A percentile compares a stretch with the other conserved stretches of the same genome.
Conservation (phyloP, 2,329 filamentous ascomycete species). For the Plenodomus tracheiphilus region DNA sequence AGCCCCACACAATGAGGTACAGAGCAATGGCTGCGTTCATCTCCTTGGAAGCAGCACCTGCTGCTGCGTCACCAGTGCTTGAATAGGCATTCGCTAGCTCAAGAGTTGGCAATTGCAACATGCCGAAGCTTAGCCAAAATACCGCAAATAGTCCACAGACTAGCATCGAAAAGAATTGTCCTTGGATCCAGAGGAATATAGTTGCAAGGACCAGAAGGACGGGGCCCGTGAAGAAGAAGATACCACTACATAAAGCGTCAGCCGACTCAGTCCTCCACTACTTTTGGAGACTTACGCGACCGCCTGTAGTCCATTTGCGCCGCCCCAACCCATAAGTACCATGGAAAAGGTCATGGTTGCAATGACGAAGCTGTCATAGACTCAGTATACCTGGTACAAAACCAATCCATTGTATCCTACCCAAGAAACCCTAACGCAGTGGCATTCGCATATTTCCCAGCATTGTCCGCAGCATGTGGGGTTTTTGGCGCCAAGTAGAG, state of each 20-base stretch:
- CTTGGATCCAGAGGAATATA: constrained; percentile 56
- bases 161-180: constrained; percentile 50
- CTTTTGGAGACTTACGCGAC: constrained; percentile 29
- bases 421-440: constrained; percentile 35
- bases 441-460: constrained; percentile 26
- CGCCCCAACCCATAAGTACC: constrained; percentile 47
- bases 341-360: constrained; percentile 47
- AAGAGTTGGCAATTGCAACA: constrained; percentile 56
- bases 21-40: constrained; percentile 56
- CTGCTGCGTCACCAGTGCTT: constrained; percentile 48
- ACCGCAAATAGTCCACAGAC: constrained; percentile 54
- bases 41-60: constrained; percentile 48
- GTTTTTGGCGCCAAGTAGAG: constrained; percentile 31
- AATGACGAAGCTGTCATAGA: constrained; percentile 39
- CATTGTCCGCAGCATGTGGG: constrained; percentile 24
- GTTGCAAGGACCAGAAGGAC: constrained; percentile 53
- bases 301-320: constrained; percentile 41
- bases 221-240: constrained; percentile 52
- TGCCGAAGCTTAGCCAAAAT: constrained; percentile 58
- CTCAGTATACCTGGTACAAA: not conserved
- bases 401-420: constrained; percentile 8
- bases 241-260: constrained; percentile 23
- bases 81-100: constrained; percentile 51
- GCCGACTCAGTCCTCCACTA: not conserved
- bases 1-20: constrained; percentile 58